Conservation (phyloP, 176 grass and related monocot genomes). For the Carex littledalei region DNA sequence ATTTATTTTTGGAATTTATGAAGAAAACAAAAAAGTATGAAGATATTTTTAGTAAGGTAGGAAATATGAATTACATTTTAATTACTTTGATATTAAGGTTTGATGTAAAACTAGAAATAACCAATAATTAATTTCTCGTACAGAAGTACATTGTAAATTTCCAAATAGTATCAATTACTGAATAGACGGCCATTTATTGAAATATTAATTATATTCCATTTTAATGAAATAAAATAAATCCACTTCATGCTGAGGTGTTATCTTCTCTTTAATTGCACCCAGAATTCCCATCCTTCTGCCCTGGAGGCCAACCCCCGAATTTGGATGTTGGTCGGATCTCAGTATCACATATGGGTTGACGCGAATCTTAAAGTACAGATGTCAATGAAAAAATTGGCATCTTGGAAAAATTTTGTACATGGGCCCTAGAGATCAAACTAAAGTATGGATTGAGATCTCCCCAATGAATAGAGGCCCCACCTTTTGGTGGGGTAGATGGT, state of each 20-base stretch:
- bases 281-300: background rate
- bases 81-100: too few relatives aligned
- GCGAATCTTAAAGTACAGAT: constrained; percentile 10
- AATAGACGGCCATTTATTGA: background rate
- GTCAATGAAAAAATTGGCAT: background rate
- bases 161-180: background rate
- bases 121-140: too few relatives aligned
- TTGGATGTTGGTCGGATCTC: constrained; percentile 22
- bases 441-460: constrained; percentile 21
- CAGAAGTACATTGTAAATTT: too few relatives aligned
- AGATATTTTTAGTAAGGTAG: too few relatives aligned
- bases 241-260: background rate
- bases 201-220: background rate
- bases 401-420: background rate
- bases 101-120: too few relatives aligned
- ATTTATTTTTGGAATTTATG: too few relatives aligned
- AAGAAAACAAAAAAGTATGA: too few relatives aligned
- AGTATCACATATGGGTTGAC: background rate
- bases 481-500: background rate
- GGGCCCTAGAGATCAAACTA: constrained; percentile 24
- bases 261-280: background rate
- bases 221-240: background rate
- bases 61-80: too few relatives aligned
- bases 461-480: background rate
- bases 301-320: background rate